Conservation (phyloP, 2,329 filamentous ascomycete species). For the Exophiala alcalophila region DNA sequence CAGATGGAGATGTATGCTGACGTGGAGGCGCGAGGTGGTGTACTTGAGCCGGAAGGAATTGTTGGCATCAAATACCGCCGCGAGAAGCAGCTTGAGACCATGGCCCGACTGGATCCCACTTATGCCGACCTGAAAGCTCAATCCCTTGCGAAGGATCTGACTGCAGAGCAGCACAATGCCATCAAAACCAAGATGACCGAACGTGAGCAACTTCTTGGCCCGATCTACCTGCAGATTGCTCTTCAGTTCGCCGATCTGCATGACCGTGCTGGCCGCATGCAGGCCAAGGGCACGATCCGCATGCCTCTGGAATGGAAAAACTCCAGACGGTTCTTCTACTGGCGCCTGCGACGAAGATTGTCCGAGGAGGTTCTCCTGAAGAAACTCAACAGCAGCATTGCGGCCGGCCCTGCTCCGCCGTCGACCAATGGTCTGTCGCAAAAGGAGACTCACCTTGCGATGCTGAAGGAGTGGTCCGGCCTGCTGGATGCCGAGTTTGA, state of each 20-base stretch:
- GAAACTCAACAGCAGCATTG: slow-evolving; percentile 63
- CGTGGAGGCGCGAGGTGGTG: slow-evolving; percentile 89
- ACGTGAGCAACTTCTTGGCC: slow-evolving; percentile 84
- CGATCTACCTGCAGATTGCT: slow-evolving; percentile 93
- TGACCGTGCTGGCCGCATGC: slow-evolving; percentile 94
- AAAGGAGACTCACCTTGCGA: slow-evolving; percentile 67
- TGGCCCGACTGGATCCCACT: slow-evolving; percentile 83
- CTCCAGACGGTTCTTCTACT: slow-evolving; percentile 97
- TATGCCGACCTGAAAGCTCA: slow-evolving; percentile 83
- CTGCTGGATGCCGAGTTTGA: slow-evolving; percentile 67
- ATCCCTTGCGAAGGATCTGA: slow-evolving; percentile 64
- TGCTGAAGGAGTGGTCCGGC: slow-evolving; percentile 78
- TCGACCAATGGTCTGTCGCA: slow-evolving; percentile 44
- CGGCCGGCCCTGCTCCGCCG: slow-evolving; percentile 33
- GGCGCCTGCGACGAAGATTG: slow-evolving; percentile 92
- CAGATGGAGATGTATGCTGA: slow-evolving; percentile 99
- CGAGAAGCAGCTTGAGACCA: slow-evolving; percentile 95
- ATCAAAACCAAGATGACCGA: slow-evolving; percentile 81
- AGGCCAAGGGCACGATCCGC: slow-evolving; percentile 93
- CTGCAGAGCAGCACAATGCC: slow-evolving; percentile 68
- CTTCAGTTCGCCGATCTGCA: slow-evolving; percentile 96
- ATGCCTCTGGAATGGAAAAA: slow-evolving; percentile 80
- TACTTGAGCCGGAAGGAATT: slow-evolving; percentile 96
- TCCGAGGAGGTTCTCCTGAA: slow-evolving; percentile 97
- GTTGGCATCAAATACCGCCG: slow-evolving; percentile 98